Evolutionary conservation across 177 flowering plant genomes (phyloP).

Genomic region (Vitis hybrid): DNA sequence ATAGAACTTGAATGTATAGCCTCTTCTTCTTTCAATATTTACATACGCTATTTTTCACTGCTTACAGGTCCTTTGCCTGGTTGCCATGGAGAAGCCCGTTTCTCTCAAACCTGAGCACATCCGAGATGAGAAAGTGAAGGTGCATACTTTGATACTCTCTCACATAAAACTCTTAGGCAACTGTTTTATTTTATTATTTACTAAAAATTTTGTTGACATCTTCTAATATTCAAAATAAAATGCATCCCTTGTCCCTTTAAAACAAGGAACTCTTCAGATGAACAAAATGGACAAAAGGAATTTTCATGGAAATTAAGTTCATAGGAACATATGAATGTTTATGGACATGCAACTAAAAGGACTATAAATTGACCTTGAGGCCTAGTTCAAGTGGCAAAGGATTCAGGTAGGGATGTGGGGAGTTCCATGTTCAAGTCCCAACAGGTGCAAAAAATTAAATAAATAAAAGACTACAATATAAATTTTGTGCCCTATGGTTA

Average conservation of each 20-base stretch:
- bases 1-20: not conserved
- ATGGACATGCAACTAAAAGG: not conserved
- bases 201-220: not conserved
- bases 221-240: not conserved
- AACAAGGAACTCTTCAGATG: not conserved
- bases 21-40: not conserved
- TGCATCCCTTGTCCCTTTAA: not conserved
- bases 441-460: too few relatives aligned
- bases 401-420: too few relatives aligned
- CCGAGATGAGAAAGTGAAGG: conserved; percentile 99
- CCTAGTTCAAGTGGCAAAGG: too few relatives aligned
- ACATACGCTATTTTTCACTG: not conserved
- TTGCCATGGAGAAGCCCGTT: conserved; percentile 96
- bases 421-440: too few relatives aligned
- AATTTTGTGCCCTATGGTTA: too few relatives aligned
- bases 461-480: too few relatives aligned
- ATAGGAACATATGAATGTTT: not conserved
- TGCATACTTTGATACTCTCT: conserved; percentile 13
- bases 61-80: conserved; percentile 85
- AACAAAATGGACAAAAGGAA: not conserved
- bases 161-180: not conserved
- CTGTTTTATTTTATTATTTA: not conserved
- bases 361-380: not conserved
- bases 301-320: not conserved
- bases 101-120: conserved; percentile 91